phyloP scores from a whole-genome alignment of 495 filamentous ascomycete species.

The Podospora comata region DNA sequence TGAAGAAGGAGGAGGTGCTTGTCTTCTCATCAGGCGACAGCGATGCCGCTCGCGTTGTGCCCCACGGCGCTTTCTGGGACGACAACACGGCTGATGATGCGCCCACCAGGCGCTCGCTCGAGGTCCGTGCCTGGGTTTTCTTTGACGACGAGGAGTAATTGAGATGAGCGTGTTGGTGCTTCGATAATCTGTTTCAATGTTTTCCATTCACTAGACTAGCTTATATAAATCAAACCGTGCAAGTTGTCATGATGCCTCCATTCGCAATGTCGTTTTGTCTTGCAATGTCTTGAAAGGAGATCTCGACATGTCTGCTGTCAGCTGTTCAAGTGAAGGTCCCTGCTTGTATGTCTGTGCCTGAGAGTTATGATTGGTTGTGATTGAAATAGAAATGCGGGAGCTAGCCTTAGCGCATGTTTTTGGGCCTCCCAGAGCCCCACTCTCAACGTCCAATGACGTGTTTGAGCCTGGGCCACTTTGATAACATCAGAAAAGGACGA shows the following conservation, averaged over 20 bases:
- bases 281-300: background rate
- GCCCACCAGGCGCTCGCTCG: conserved; percentile 6
- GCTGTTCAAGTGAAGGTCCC: background rate
- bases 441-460: background rate
- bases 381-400: background rate
- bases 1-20: conserved; percentile 11
- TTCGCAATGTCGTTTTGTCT: background rate
- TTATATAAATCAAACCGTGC: background rate
- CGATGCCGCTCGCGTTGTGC: background rate
- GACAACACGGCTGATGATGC: conserved; percentile 6
- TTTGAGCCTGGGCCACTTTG: no score
- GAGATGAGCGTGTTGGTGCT: background rate
- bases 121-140: conserved; percentile 10
- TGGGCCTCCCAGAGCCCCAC: background rate
- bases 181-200: background rate
- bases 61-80: conserved; percentile 9
- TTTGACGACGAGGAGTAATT: conserved; percentile 2
- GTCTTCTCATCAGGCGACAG: conserved; percentile 9
- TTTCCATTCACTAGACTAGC: background rate
- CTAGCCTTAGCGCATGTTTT: background rate
- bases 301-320: background rate
- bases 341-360: background rate
- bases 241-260: no score
- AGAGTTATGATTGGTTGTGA: background rate
- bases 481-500: background rate